Percentiles rank a stretch among this genome's conserved stretches.
Conservation (phyloP, 179 eudicot genomes). For the Beta lomatogona region DNA sequence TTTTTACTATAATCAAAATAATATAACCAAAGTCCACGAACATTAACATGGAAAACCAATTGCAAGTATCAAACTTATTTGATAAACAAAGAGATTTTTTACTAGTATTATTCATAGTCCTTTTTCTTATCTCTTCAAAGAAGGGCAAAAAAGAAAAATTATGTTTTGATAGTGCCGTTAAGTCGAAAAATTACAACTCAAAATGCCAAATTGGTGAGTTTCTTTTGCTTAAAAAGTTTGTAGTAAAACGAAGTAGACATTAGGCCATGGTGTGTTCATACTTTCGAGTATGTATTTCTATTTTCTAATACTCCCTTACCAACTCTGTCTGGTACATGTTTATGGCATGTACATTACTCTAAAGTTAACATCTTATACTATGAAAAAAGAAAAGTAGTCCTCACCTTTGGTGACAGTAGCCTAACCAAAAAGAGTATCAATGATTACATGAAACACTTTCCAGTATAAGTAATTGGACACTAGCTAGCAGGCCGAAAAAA, state of each 20-base stretch:
- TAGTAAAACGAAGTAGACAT: not conserved
- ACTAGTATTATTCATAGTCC: no score
- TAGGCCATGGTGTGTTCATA: not conserved
- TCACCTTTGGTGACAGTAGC: constrained; percentile 23
- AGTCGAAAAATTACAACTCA: no score
- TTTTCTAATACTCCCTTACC: not conserved
- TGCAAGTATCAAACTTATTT: no score
- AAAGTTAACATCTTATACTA: constrained; percentile 1
- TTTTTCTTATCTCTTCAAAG: no score
- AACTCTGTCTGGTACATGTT: constrained; percentile 12
- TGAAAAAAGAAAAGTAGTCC: not conserved
- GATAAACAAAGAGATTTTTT: no score
- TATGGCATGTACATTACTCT: not conserved
- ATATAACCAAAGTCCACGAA: no score
- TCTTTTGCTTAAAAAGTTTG: not conserved
- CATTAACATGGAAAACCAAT: no score
- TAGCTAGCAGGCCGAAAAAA: no score
- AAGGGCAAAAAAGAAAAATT: no score
- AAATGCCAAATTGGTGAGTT: not conserved
- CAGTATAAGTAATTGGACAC: not conserved
- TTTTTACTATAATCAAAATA: no score
- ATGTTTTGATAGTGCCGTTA: no score
- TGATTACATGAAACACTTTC: constrained; percentile 20
- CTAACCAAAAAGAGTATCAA: constrained; percentile 14
- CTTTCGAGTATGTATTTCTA: not conserved